phyloP scores from a whole-genome alignment of 495 filamentous ascomycete species.

The Hypoxylon cercidicola region DNA sequence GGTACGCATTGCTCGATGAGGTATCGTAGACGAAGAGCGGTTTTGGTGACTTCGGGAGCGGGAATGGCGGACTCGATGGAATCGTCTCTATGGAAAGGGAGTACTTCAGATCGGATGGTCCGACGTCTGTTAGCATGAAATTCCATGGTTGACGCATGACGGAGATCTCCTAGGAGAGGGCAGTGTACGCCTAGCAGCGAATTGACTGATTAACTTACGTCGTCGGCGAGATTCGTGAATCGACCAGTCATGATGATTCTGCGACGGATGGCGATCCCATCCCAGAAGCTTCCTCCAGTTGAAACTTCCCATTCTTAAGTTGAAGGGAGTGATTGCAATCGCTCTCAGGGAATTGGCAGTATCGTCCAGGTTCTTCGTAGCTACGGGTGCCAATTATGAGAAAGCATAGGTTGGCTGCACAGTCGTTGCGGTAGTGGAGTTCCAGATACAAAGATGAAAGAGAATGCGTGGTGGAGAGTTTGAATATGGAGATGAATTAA shows the following conservation, averaged over 20 bases:
- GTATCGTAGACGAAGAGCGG: slow-evolving; percentile 88
- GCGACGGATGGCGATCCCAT: slow-evolving; percentile 53
- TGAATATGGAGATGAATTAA: no score
- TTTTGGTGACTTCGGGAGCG: slow-evolving; percentile 78
- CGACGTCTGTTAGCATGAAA: slow-evolving; percentile 30
- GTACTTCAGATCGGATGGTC: slow-evolving; percentile 55
- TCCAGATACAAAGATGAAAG: no score
- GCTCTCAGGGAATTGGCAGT: not conserved
- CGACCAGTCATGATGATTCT: slow-evolving; percentile 49
- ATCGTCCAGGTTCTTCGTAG: not conserved
- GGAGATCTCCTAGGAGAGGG: not conserved
- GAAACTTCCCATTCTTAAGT: slow-evolving; percentile 40
- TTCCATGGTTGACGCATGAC: slow-evolving; percentile 14
- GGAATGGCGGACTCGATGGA: slow-evolving; percentile 69
- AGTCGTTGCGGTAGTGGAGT: no score
- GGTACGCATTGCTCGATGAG: slow-evolving; percentile 89
- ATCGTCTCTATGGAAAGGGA: slow-evolving; percentile 68
- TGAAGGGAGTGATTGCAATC: slow-evolving; percentile 2
- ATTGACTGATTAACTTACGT: slow-evolving; percentile 45
- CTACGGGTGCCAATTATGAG: not conserved
- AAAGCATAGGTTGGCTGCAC: slow-evolving; percentile 7
- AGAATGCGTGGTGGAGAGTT: no score
- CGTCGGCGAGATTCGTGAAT: slow-evolving; percentile 51
- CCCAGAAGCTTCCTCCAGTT: slow-evolving; percentile 54
- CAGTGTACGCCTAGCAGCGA: not conserved